phyloP scores from a whole-genome alignment of 2,329 filamentous ascomycete genomes.

The Xylariaceae sp. region DNA sequence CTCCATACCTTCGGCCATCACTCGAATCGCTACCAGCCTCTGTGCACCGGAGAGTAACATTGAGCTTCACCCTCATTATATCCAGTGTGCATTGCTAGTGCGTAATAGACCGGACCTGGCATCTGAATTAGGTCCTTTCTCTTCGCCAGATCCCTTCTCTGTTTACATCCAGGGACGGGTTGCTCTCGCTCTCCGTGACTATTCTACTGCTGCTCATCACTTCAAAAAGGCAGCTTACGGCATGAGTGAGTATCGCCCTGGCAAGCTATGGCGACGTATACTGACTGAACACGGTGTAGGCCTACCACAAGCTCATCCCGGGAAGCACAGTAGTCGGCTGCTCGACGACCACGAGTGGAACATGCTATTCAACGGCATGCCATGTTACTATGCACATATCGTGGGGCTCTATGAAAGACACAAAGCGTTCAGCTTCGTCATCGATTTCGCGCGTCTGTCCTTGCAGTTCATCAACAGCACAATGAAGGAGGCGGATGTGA shows the following conservation, averaged over 20 bases:
- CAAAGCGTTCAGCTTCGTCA: conserved; percentile 71
- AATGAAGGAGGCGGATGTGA: conserved; percentile 32
- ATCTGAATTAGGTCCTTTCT: conserved; percentile 51
- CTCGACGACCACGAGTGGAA: conserved; percentile 72
- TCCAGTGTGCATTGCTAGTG: conserved; percentile 58
- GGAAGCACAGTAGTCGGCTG: conserved; percentile 58
- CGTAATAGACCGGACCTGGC: conserved; percentile 56
- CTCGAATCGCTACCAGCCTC: conserved; percentile 60
- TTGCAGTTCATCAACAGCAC: conserved; percentile 53
- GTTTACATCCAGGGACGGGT: conserved; percentile 83
- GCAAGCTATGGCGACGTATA: background rate
- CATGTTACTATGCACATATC: conserved; percentile 83
- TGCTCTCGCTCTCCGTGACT: conserved; percentile 67
- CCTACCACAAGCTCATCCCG: conserved; percentile 38
- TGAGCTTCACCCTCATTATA: conserved; percentile 54
- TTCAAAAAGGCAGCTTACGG: conserved; percentile 82
- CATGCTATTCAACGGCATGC: conserved; percentile 63
- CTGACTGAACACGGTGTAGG: conserved; percentile 32
- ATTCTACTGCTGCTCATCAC: conserved; percentile 63
- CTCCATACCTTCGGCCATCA: conserved; percentile 47
- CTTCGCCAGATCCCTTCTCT: conserved; percentile 54
- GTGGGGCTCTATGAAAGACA: conserved; percentile 74
- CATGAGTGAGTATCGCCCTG: conserved; percentile 57
- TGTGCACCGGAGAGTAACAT: conserved; percentile 62
- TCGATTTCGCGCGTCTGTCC: conserved; percentile 75